phyloP scores from a whole-genome alignment of 73 alveolate genomes.

The Durusdinium trenchii region DNA sequence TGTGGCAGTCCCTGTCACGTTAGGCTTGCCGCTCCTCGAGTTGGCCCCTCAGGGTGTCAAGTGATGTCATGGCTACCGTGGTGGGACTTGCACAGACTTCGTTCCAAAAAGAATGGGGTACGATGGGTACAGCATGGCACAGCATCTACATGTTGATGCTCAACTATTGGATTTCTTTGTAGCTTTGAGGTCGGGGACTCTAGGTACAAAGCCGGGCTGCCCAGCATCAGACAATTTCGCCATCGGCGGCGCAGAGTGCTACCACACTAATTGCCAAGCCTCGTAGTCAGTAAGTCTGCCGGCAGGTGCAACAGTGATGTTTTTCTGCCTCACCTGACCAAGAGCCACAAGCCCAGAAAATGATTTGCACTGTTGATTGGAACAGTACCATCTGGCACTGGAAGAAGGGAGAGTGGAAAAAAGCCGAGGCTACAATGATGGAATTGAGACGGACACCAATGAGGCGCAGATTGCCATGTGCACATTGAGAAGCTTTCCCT shows the following conservation, averaged over 20 bases:
- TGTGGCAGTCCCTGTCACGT: too few species aligned
- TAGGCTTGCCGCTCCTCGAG: conserved; percentile 59
- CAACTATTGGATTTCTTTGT: too few species aligned
- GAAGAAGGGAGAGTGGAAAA: background rate
- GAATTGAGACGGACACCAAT: conserved; percentile 82
- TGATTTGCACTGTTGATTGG: too few species aligned
- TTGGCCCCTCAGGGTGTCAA: background rate
- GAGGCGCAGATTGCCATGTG: conserved; percentile 94
- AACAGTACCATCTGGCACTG: background rate
- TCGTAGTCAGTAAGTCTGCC: too few species aligned
- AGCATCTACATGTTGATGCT: too few species aligned
- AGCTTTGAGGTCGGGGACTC: conserved; percentile 54
- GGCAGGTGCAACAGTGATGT: conserved; percentile 89
- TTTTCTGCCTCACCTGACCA: conserved; percentile 76
- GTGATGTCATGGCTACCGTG: too few species aligned
- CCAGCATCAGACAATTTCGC: background rate
- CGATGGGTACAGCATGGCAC: too few species aligned
- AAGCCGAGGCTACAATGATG: conserved; percentile 67
- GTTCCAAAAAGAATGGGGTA: too few species aligned
- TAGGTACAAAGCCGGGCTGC: conserved; percentile 32
- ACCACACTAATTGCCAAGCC: too few species aligned
- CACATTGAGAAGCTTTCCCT: conserved; percentile 74
- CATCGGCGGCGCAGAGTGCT: too few species aligned
- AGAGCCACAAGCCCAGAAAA: conserved; percentile 28
- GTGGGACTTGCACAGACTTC: too few species aligned